These are phyloP conservation scores for Moringa oleifera DNA, from an alignment of 345 rosid genomes.

Conservation along the genomic window DNA sequence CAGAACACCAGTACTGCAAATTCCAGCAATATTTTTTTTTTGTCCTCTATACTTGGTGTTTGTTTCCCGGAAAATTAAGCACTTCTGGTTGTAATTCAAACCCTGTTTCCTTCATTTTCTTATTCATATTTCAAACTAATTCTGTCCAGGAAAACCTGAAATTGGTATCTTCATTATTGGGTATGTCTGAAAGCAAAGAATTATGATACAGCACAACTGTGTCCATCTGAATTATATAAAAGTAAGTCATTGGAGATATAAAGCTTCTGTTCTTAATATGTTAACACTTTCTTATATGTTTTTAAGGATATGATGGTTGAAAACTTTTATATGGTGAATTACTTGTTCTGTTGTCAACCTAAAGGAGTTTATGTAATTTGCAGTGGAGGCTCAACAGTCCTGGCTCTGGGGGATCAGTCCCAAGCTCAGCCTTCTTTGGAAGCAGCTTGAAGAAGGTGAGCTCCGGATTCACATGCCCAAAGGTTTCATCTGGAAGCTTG, in stretches of 20 bases:
- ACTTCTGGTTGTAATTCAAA: too few species aligned
- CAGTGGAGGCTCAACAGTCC: conserved; percentile 81
- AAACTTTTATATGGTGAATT: too few species aligned
- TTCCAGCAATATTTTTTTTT: not conserved
- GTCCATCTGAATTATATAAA: too few species aligned
- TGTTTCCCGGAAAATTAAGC: not conserved
- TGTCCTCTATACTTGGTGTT: not conserved
- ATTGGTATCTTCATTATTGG: not conserved
- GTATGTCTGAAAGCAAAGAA: not conserved
- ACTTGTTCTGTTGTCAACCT: not conserved
- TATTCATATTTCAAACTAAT: too few species aligned
- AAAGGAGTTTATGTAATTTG: conserved; percentile 2
- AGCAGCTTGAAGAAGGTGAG: conserved; percentile 58
- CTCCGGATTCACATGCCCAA: conserved; percentile 30
- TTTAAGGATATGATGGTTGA: not conserved
- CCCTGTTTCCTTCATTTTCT: not conserved
- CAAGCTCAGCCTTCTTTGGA: conserved; percentile 69
- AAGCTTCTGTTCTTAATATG: too few species aligned
- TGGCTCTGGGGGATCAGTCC: conserved; percentile 45
- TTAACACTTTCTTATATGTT: not conserved
- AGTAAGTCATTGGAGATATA: too few species aligned
- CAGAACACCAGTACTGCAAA: conserved; percentile 54
- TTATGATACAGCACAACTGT: too few species aligned
- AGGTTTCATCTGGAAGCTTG: conserved; percentile 38
- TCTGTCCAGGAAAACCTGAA: not conserved